These are phyloP conservation scores for Termitomyces sp. DNA, from an alignment of 768 basidiomycete species.

Conservation along the genomic window DNA sequence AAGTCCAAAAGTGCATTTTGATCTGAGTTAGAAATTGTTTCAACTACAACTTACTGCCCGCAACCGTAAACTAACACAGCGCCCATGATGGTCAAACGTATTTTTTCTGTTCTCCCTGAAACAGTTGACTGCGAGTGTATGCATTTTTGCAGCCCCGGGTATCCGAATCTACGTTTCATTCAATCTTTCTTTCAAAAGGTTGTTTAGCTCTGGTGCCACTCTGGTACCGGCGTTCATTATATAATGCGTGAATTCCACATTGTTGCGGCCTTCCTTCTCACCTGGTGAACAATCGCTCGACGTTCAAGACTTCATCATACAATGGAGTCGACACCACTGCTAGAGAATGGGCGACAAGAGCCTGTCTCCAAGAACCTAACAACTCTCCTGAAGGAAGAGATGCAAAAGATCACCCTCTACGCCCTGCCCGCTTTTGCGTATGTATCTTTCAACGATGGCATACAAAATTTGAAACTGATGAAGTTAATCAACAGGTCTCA, in stretches of 20 bases:
- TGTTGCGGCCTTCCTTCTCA: background rate
- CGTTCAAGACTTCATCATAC: background rate
- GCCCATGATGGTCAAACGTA: background rate
- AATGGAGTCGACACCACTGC: conserved; percentile 54
- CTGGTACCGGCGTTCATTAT: background rate
- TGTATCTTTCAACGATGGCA: conserved; percentile 16
- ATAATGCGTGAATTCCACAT: background rate
- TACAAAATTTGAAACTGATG: background rate
- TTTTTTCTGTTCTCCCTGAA: background rate
- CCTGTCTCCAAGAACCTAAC: conserved; percentile 16
- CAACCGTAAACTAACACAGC: background rate
- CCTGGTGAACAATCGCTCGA: background rate
- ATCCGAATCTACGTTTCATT: background rate
- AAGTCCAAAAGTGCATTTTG: no score
- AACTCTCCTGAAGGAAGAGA: conserved; percentile 48
- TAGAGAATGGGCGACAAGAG: conserved; percentile 33
- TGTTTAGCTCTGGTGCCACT: background rate
- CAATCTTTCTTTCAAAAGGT: background rate
- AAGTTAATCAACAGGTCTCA: conserved; percentile 46
- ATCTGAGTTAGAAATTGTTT: background rate
- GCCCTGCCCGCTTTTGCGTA: conserved; percentile 68
- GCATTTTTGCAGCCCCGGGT: background rate
- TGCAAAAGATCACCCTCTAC: conserved; percentile 51
- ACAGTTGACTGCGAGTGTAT: background rate
- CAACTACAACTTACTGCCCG: background rate